phyloP scores from a whole-genome alignment of 192 early-diverging fungal genomes.

The Coemansia sp. region DNA sequence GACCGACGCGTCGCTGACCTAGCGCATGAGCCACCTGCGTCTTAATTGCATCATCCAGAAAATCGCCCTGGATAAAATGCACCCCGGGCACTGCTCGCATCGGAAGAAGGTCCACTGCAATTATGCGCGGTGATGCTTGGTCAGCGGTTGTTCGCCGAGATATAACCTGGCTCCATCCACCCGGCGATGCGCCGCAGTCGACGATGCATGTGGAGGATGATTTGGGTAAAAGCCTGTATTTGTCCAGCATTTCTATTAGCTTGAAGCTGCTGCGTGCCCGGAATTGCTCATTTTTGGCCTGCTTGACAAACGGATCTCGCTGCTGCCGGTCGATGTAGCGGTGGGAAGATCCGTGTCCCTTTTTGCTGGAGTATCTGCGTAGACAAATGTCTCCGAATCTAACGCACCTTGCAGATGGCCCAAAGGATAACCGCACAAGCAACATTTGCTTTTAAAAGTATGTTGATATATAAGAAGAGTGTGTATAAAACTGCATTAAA shows the following conservation, averaged over 20 bases:
- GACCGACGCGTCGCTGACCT: conserved; percentile 39
- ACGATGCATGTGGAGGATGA: conserved; percentile 38
- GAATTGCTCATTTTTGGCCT: conserved; percentile 58
- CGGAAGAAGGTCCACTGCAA: conserved; percentile 71
- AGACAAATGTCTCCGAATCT: background rate
- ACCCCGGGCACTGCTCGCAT: conserved; percentile 69
- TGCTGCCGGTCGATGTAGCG: conserved; percentile 67
- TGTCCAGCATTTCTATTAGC: conserved; percentile 60
- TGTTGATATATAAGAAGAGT: background rate
- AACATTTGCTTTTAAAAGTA: background rate
- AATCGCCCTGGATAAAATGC: conserved; percentile 67
- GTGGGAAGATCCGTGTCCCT: conserved; percentile 48
- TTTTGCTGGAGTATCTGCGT: conserved; percentile 30
- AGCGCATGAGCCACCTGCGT: conserved; percentile 33
- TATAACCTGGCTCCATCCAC: conserved; percentile 78
- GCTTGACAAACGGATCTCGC: conserved; percentile 68
- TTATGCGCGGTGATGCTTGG: conserved; percentile 28
- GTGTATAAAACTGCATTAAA: no score
- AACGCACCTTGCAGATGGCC: background rate
- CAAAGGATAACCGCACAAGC: background rate
- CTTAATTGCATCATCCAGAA: conserved; percentile 54
- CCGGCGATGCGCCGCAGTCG: conserved; percentile 73
- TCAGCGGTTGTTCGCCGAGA: conserved; percentile 33
- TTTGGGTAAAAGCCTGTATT: conserved; percentile 43
- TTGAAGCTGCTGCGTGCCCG: conserved; percentile 79